Conservation (phyloP, 768 basidiomycete species). For the Mycena haematopus region DNA sequence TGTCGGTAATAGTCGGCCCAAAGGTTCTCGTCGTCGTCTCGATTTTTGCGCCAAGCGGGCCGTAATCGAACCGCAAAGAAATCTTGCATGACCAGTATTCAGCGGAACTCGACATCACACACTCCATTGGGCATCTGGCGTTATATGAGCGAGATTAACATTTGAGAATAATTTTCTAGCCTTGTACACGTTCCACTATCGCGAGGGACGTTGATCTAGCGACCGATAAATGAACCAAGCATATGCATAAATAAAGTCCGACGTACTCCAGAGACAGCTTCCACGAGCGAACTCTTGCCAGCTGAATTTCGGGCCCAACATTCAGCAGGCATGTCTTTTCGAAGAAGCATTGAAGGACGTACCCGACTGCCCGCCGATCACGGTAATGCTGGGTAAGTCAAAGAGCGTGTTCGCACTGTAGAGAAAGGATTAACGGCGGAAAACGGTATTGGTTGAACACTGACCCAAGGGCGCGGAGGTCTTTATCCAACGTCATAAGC, state of each 20-base stretch:
- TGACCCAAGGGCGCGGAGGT: slow-evolving; percentile 50
- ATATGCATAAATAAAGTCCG: not conserved
- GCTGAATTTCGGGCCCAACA: slow-evolving; percentile 40
- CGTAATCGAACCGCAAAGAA: slow-evolving; percentile 44
- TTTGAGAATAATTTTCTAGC: slow-evolving; percentile 33
- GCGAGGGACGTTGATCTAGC: slow-evolving; percentile 64
- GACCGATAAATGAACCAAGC: not conserved
- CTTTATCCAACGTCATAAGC: slow-evolving; percentile 45
- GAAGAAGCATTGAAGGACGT: slow-evolving; percentile 16
- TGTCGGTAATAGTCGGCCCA: slow-evolving; percentile 48
- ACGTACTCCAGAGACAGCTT: slow-evolving; percentile 61
- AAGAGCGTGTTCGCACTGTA: slow-evolving; percentile 46
- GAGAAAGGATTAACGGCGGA: slow-evolving; percentile 9
- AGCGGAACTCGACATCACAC: slow-evolving; percentile 49
- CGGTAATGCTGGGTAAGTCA: slow-evolving; percentile 57
- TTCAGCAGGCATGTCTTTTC: not conserved
- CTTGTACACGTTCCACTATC: slow-evolving; percentile 68
- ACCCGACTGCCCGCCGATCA: slow-evolving; percentile 66
- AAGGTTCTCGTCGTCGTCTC: slow-evolving; percentile 40
- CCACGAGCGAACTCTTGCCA: slow-evolving; percentile 66
- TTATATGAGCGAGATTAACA: not conserved
- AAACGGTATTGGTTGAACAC: slow-evolving; percentile 1
- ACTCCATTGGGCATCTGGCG: slow-evolving; percentile 60
- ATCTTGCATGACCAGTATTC: slow-evolving; percentile 52
- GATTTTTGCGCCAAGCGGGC: slow-evolving; percentile 16